Conservation (phyloP, 495 filamentous ascomycete genomes). For the Daldinia grandis region DNA sequence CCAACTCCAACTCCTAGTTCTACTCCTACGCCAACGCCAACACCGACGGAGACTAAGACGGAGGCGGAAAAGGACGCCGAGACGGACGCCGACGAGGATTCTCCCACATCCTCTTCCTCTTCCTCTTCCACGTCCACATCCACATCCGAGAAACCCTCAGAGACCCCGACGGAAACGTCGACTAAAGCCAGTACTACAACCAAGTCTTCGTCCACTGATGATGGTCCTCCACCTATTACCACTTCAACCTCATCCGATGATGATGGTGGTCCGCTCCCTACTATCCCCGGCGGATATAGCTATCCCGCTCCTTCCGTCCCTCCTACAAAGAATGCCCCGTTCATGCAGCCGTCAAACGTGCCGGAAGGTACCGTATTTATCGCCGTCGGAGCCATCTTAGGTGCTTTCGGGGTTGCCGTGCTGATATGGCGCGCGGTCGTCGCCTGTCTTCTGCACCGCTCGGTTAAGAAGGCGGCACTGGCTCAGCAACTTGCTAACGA, state of each 20-base stretch:
- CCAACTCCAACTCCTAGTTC: background rate
- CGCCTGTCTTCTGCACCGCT: conserved; percentile 91
- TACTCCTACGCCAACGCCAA: conserved; percentile 40
- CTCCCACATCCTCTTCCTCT: conserved; percentile 28
- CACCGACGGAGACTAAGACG: background rate
- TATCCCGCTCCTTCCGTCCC: conserved; percentile 76
- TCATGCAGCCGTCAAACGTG: conserved; percentile 90
- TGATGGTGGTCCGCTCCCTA: conserved; percentile 50
- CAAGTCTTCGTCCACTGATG: conserved; percentile 35
- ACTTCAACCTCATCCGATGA: conserved; percentile 40
- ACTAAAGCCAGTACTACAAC: conserved; percentile 19
- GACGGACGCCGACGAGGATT: background rate
- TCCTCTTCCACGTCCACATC: conserved; percentile 14
- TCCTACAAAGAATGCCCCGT: conserved; percentile 84
- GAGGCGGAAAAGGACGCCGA: background rate
- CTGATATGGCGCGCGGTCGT: conserved; percentile 89
- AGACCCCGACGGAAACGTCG: conserved; percentile 20
- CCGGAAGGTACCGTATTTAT: conserved; percentile 98
- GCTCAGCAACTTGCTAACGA: conserved; percentile 72
- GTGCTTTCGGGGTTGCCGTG: conserved; percentile 78
- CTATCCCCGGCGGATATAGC: conserved; percentile 54
- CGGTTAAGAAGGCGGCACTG: conserved; percentile 80
- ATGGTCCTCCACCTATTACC: conserved; percentile 41
- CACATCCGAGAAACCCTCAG: conserved; percentile 4
- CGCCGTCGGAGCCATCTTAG: conserved; percentile 85